A percentile compares a stretch with the other conserved stretches of the same genome.
Conservation (phyloP, 192 early-diverging fungal species). For the Coemansia sp. region DNA sequence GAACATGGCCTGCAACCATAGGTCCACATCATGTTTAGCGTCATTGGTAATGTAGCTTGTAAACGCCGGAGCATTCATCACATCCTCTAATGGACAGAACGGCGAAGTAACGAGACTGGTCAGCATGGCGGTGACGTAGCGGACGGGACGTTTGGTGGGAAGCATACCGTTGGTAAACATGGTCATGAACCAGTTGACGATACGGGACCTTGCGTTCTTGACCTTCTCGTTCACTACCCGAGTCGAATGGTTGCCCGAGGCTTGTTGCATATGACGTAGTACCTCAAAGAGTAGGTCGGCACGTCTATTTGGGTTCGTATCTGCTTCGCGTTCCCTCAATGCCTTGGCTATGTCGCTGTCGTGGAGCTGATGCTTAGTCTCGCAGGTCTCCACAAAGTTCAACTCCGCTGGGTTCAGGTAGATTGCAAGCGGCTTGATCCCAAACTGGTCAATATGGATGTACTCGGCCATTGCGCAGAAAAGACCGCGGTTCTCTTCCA, state of each 20-base stretch:
- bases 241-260: conserved; percentile 26
- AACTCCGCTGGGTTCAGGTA: conserved; percentile 42
- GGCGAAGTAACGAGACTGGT: conserved; percentile 32
- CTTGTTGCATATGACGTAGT: conserved; percentile 38
- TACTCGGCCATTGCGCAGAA: conserved; percentile 52
- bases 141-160: conserved; percentile 30
- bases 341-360: conserved; percentile 34
- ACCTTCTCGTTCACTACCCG: conserved; percentile 47
- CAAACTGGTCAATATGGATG: conserved; percentile 43
- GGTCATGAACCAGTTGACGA: conserved; percentile 40
- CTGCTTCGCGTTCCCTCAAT: conserved; percentile 21
- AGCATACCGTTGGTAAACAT: conserved; percentile 30
- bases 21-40: conserved; percentile 38
- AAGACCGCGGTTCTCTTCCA: conserved; percentile 26
- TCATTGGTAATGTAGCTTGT: conserved; percentile 13
- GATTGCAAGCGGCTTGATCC: conserved; percentile 42
- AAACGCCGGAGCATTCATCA: background rate
- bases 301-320: conserved; percentile 28
- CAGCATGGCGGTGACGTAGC: conserved; percentile 40
- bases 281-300: conserved; percentile 33
- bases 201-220: conserved; percentile 48
- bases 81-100: conserved; percentile 21
- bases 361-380: conserved; percentile 14
- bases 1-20: conserved; percentile 52
- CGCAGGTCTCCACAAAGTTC: conserved; percentile 35